Base-by-base conservation (phyloP, 768 basidiomycete genomes). In the Xanthoconium stramineum region DNA sequence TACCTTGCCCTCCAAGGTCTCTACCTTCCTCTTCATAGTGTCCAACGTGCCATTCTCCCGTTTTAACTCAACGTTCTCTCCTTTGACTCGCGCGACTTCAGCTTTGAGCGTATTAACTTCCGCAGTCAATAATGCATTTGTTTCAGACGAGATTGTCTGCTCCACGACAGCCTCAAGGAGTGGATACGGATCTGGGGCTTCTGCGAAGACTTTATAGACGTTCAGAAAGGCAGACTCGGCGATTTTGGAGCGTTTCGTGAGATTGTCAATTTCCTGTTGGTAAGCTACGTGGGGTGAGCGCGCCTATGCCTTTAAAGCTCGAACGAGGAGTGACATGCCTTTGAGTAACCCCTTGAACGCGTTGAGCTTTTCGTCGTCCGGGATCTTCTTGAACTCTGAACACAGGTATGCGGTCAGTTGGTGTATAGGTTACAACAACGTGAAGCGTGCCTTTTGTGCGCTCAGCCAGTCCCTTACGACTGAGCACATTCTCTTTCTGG, bases 111-210 rank as follows among this genome's bases (percentile, higher is more conserved):
- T 80, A 37, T 79, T 75, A 10, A 91, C 88, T 69, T 98, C 94
- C 1, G 89, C 83, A 32, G 56, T 69, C 53, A 69, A 51, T 14
- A 50, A 55, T 17, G 49, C 56, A 24, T 69, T 69, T 39, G 62
- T 50, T 28, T 68, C 30, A 85, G 61, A 86, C 65, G 91, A 92
- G 44, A 95, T 91, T 3, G 95, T 87, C 78, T 98, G 97, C 65
- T 98, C 96, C 32, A 98, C 91, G 12, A 94, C 95, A 13, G 87
- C 92, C 66, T 99, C 96, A 14, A 99, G 84, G 8, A 98, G 78
- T 10, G 97, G 97, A 69, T 96, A 97, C 15, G 97, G 97, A 70
- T 99, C 97, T 0, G 96, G 97, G 3, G 92, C 96, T 66, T 99
- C 97, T 0, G 96, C 94, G 9, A 99, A 74, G 20, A 96, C 84